A percentile compares a stretch with the other conserved stretches of the same genome.
Conservation (phyloP, 768 basidiomycete species). For the Tylopilus rubrobrunneus region DNA sequence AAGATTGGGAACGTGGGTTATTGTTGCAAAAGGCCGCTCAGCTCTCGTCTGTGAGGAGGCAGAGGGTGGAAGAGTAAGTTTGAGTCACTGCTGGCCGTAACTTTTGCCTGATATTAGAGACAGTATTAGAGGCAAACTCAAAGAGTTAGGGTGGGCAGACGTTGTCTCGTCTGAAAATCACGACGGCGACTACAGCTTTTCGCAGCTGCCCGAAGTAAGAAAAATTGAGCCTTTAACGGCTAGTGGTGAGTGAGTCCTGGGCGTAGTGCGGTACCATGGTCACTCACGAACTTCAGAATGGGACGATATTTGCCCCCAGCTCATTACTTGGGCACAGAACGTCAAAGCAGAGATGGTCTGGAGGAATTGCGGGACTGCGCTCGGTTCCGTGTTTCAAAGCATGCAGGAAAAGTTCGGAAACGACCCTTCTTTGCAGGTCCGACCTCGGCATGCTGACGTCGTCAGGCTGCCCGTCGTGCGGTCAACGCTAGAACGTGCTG, state of each 20-base stretch:
- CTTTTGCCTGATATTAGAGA: not conserved
- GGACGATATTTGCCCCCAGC: conserved; percentile 1
- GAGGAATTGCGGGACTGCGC: not conserved
- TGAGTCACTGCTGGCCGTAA: not conserved
- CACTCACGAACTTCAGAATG: conserved; percentile 5
- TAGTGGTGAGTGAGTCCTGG: conserved; percentile 2
- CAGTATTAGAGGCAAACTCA: conserved; percentile 3
- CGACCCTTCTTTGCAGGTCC: not conserved
- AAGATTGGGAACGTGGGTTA: not conserved
- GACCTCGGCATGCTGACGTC: conserved; percentile 2
- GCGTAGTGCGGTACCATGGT: not conserved
- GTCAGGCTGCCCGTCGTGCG: not conserved
- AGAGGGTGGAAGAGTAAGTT: conserved; percentile 5
- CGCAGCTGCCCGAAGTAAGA: conserved; percentile 4
- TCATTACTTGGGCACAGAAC: not conserved
- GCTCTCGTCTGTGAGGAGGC: not conserved
- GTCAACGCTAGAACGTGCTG: not conserved
- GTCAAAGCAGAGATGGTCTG: not conserved
- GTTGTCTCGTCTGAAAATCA: too few species aligned
- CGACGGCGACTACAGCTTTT: not conserved
- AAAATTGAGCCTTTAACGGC: conserved; percentile 2
- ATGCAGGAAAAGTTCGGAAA: not conserved
- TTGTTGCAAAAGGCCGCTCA: not conserved
- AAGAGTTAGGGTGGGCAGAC: not conserved
- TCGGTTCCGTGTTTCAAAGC: too few species aligned